Base-by-base conservation (phyloP, 163 green algal genomes). In the Volvox carteri region DNA sequence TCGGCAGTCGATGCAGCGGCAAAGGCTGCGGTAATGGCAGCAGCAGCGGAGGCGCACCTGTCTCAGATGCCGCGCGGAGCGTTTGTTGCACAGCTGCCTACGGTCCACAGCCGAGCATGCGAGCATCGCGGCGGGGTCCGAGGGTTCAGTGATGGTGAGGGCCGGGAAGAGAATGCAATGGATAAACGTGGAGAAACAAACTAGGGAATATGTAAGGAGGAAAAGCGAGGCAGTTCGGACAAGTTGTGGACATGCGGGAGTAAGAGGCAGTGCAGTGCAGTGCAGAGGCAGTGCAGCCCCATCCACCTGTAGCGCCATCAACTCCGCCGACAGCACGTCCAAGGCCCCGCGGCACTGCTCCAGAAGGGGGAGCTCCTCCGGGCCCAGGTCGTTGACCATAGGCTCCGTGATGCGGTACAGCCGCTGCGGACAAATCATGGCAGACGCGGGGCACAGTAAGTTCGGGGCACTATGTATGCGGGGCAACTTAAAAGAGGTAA, bases 51-150 rank as follows among this genome's bases (percentile, higher is more conserved):
- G 1, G 0, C 28, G 19, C 44, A 84, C 79, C 86, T 48, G 65
- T 81, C 0, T 88, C 74, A 2, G 86, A 75, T 41, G 92, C 87
- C 14, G 70, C 77, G 30, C 78, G 58, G 46, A 91, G 67, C 79
- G 93, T 84, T 42, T 92, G 85, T 23, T 90, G 65, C 48, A 95
- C 89, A 76, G 93, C 87, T 54, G 89, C 78, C 84, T 91, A 39
- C 84, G 81, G n/a, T n/a, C n/a, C n/a, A n/a, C n/a, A n/a, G n/a
- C n/a, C n/a, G n/a, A n/a, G n/a, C n/a, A n/a, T n/a, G n/a, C n/a
- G n/a, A n/a, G n/a, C n/a, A n/a, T n/a, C n/a, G n/a, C n/a, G n/a
- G n/a, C n/a, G n/a, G n/a, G n/a, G n/a, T n/a, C n/a, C n/a, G n/a
- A n/a, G n/a, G n/a, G n/a, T n/a, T n/a, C n/a, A n/a, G n/a, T n/a